These are phyloP conservation scores for Thermomucor indicae-seudaticae DNA, from an alignment of 371 early-diverging fungal genomes.

Conservation along the genomic window DNA sequence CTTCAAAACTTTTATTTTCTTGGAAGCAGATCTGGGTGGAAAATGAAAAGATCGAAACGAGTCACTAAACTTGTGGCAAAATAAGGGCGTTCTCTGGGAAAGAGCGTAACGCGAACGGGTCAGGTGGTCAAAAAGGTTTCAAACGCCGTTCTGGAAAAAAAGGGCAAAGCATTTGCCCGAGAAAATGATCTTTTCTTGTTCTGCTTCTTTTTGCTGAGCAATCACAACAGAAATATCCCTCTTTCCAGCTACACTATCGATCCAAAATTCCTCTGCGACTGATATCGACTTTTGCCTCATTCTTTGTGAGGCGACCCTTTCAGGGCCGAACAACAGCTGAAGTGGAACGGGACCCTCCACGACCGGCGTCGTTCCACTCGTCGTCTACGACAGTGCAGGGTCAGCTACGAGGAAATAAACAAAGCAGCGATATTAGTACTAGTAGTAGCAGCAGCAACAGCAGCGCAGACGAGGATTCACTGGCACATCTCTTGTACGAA, in stretches of 20 bases:
- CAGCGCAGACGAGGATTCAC: conserved; percentile 22
- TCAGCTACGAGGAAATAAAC: conserved; percentile 17
- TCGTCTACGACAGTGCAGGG: conserved; percentile 29
- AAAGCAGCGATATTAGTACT: conserved; percentile 21
- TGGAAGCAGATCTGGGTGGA: too few relatives aligned
- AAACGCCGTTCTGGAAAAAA: background rate
- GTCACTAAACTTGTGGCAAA: background rate
- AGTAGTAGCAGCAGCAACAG: conserved; percentile 7
- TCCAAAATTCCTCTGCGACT: conserved; percentile 31
- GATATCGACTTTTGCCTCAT: conserved; percentile 24
- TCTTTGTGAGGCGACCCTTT: conserved; percentile 19
- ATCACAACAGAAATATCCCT: too few relatives aligned
- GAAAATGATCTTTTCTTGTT: too few relatives aligned
- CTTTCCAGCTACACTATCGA: background rate
- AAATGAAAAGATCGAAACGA: too few relatives aligned
- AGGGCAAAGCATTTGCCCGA: too few relatives aligned
- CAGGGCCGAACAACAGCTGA: background rate
- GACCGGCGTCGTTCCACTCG: conserved; percentile 12
- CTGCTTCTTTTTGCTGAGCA: background rate
- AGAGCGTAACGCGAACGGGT: background rate
- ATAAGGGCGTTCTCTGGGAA: background rate
- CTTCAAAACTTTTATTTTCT: too few relatives aligned
- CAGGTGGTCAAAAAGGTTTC: background rate
- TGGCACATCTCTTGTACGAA: conserved; percentile 9
- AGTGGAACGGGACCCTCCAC: conserved; percentile 9